A percentile compares a stretch with the other conserved stretches of the same genome.
Conservation (phyloP, 805 yeast genomes). For the Wickerhamomyces sydowiorum region DNA sequence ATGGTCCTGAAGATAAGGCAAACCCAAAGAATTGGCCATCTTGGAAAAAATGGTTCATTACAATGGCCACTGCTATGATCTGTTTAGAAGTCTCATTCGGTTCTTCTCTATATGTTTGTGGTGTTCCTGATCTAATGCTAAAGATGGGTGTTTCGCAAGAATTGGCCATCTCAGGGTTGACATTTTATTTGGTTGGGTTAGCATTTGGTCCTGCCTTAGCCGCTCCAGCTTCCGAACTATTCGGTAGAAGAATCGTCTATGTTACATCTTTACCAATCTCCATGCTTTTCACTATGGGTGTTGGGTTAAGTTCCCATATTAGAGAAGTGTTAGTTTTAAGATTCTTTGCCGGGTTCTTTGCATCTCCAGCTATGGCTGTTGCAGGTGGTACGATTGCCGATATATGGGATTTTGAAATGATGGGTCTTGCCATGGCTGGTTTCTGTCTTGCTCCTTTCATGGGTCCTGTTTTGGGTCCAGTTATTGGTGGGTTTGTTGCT, state of each 20-base stretch:
- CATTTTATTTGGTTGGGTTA: slow-evolving; percentile 66
- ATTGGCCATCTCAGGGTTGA: slow-evolving; percentile 59
- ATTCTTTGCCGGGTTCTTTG: slow-evolving; percentile 68
- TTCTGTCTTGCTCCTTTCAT: slow-evolving; percentile 75
- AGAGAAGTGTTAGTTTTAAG: slow-evolving; percentile 59
- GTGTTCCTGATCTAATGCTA: slow-evolving; percentile 47
- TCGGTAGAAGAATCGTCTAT: slow-evolving; percentile 64
- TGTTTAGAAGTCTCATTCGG: slow-evolving; percentile 73
- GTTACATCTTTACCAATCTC: slow-evolving; percentile 54
- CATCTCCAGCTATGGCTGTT: slow-evolving; percentile 78
- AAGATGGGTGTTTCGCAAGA: slow-evolving; percentile 52
- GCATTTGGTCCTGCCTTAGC: slow-evolving; percentile 66
- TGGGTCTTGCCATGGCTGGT: slow-evolving; percentile 71
- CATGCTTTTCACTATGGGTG: slow-evolving; percentile 70
- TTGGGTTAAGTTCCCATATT: slow-evolving; percentile 59
- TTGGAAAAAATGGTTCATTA: slow-evolving; percentile 58
- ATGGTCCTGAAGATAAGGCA: slow-evolving; percentile 51
- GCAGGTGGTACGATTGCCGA: slow-evolving; percentile 84
- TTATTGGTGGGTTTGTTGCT: slow-evolving; percentile 68
- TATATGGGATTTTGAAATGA: slow-evolving; percentile 59
- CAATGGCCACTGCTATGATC: slow-evolving; percentile 56
- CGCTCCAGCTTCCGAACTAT: slow-evolving; percentile 66
- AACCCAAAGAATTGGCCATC: slow-evolving; percentile 68
- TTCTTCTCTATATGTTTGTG: slow-evolving; percentile 64
- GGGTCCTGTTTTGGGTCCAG: slow-evolving; percentile 77